Evolutionary conservation across 768 basidiomycete species (phyloP), one percentile per base, ranked within the genome.

Genomic region (Boletus patriciae): DNA sequence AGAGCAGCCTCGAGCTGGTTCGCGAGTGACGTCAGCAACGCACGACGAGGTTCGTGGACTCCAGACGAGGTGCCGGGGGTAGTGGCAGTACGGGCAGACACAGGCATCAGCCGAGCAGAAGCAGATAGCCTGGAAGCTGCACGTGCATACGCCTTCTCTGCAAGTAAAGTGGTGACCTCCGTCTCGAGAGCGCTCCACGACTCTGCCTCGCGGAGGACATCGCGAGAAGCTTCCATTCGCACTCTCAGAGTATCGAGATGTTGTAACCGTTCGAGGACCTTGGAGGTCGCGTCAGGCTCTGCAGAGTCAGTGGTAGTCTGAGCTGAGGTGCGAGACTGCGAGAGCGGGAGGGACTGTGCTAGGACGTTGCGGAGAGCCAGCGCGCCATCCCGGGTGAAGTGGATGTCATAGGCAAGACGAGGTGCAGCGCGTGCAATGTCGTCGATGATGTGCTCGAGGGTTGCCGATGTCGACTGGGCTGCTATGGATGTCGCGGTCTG

Each of bases 341-440:
- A 48, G 9, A 48, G 54, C 0, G 83, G 82, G 16, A 83, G 74
- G 0, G 82, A 78, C 33, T 79, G 78, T 29, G 80, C 75, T 21
- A 99, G 77, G 10, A 84, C 76, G 29, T 75, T 76, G 58, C 90
- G 88, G 23, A 98, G 79, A 3, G 89, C 81, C 18, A 89, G 73
- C 1, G 95, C 94, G 33, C 88, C 86, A 65, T 98, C 96, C 42
- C 92, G 88, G 86, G 98, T 95, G 76, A 97, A 97, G 69, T 98
- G 95, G 36, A 99, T 79, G 73, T 98, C 97, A 70, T 97, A 98
- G 2, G 91, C 86, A 45, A 99, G 80, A 38, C 97, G 84, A 13
- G 97, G 93, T 21, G 98, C 87, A 6, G 87, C 84, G 47, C 94
- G 84, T 3, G 95, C 93, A 42, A 98, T 91, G 68, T 98, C 94